Evolutionary conservation across 2,329 filamentous ascomycete species (phyloP), one percentile per base, ranked within the genome.

Genomic region (Graphilbum fragrans): DNA sequence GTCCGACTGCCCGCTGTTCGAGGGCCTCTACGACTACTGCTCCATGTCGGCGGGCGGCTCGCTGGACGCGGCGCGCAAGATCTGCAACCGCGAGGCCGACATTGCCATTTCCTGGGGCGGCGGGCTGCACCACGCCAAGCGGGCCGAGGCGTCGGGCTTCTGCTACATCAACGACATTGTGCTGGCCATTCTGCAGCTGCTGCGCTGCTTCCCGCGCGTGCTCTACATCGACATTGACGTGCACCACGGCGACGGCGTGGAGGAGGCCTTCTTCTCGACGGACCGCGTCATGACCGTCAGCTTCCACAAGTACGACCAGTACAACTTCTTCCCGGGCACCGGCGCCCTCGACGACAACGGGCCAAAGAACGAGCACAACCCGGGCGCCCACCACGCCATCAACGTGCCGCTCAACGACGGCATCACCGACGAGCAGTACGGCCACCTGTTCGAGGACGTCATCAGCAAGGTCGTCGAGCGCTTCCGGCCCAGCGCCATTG

Each of bases 131-230:
- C 92, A 98, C 56, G 92, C 92, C 36, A 95, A 96, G 62, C 92
- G 90, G 57, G 77, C 82, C 41, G 87, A 94, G 62, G 90, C 92
- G 0, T 90, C 83, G 14, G 92, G 92, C 1, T 98, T 98, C 62
- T 98, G 92, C 66, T 98, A 98, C 64, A 87, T 96, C 64, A 98
- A 98, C 60, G 92, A 98, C 61, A 96, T 96, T 53, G 92, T 96
- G 44, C 74, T 98, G 37, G 86, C 84, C 29, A 92, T 95, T 52
- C 72, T 96, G 31, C 83, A 95, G 58, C 74, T 98, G 10, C 69
- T 96, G 16, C 80, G 84, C 23, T 74, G 81, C 54, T 77, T 88
- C 52, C 79, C 86, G 16, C 82, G 88, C 38, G 88, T 96, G 8
- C 70, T 96, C 44, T 95, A 96, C 61, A 88, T 96, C 52, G 85